These are phyloP conservation scores for Xylariaceae sp. DNA, from an alignment of 2,329 filamentous ascomycete species.

Conservation along the genomic window DNA sequence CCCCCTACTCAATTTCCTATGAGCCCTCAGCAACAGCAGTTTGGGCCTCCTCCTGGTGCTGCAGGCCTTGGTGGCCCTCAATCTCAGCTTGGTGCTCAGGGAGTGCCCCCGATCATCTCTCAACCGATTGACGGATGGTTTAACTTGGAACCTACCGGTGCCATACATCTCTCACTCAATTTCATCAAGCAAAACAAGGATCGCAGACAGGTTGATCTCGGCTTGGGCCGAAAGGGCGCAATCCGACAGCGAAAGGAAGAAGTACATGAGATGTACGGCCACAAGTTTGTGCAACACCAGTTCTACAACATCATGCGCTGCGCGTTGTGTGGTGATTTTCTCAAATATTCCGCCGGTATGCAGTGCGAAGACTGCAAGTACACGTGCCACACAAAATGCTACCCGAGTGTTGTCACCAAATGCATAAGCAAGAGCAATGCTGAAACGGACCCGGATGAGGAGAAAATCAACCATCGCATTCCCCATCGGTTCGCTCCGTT, in stretches of 20 bases:
- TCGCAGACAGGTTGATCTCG: conserved; percentile 81
- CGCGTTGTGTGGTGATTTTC: conserved; percentile 94
- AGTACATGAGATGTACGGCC: conserved; percentile 96
- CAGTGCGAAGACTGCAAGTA: conserved; percentile 99
- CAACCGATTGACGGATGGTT: conserved; percentile 92
- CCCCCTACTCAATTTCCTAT: conserved; percentile 65
- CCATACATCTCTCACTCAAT: conserved; percentile 88
- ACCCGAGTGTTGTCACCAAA: conserved; percentile 94
- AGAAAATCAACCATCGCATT: conserved; percentile 99
- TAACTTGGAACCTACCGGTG: conserved; percentile 90
- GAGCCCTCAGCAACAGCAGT: conserved; percentile 54
- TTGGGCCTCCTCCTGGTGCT: conserved; percentile 50
- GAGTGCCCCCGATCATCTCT: conserved; percentile 58
- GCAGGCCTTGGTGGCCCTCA: conserved; percentile 43
- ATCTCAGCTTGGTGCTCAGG: conserved; percentile 42
- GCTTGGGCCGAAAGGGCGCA: conserved; percentile 91
- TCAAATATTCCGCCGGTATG: conserved; percentile 99
- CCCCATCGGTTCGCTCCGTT: conserved; percentile 97
- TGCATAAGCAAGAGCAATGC: conserved; percentile 99
- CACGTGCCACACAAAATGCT: conserved; percentile 98
- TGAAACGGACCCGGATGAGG: conserved; percentile 96
- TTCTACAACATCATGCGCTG: conserved; percentile 99
- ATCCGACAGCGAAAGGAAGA: conserved; percentile 98
- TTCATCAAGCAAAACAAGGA: conserved; percentile 92
- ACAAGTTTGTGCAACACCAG: conserved; percentile 98